Evolutionary conservation across 2,329 filamentous ascomycete genomes (phyloP).

Genomic region (Chaetomiaceae sp.): DNA sequence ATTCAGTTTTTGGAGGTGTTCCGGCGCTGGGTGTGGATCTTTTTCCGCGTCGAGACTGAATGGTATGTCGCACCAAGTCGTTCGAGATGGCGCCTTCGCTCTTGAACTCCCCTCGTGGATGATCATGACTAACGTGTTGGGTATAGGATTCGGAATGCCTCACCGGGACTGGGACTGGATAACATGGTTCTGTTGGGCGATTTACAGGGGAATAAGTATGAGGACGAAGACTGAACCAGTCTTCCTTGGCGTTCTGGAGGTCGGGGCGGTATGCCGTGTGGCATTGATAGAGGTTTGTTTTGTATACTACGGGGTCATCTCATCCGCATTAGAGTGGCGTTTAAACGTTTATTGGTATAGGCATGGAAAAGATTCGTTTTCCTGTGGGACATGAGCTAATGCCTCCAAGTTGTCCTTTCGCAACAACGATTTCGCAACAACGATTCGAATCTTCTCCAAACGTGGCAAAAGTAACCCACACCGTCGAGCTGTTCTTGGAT

Average conservation of each 20-base stretch:
- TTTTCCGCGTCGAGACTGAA: conserved; percentile 91
- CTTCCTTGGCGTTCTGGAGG: conserved; percentile 1
- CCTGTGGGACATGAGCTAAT: not conserved
- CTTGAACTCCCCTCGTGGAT: too few species aligned
- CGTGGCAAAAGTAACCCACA: too few species aligned
- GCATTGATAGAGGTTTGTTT: not conserved
- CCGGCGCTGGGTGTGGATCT: conserved; percentile 93
- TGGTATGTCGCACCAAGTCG: conserved; percentile 44
- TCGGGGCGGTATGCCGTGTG: not conserved
- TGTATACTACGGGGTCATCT: not conserved
- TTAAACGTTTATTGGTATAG: not conserved
- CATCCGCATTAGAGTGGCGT: conserved; percentile 7
- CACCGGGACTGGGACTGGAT: conserved; percentile 52
- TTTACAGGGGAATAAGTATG: conserved; percentile 59
- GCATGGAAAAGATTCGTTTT: not conserved
- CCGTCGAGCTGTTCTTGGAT: too few species aligned
- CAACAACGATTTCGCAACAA: too few species aligned
- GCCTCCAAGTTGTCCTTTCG: not conserved
- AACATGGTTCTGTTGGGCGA: conserved; percentile 69
- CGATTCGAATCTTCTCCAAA: too few species aligned
- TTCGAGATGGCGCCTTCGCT: not conserved
- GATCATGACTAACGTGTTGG: not conserved
- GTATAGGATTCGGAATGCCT: conserved; percentile 50
- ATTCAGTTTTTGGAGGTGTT: conserved; percentile 84
- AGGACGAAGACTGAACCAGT: conserved; percentile 43